Evolutionary conservation across 805 yeast genomes (phyloP).

Genomic region (Tetrapisispora arboricola): DNA sequence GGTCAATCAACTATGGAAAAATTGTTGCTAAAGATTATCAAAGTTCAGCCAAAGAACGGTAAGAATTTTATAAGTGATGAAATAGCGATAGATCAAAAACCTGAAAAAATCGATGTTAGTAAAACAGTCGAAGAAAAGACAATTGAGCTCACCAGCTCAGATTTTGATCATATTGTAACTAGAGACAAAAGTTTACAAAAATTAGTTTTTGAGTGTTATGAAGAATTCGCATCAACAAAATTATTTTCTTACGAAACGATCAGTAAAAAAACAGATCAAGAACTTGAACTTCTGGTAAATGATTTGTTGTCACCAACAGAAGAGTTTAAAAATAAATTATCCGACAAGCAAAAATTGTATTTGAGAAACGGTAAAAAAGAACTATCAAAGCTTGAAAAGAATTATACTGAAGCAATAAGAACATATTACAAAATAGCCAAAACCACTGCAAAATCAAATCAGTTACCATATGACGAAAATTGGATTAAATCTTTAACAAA

Average conservation of each 20-base stretch:
- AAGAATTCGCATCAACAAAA: constrained; percentile 17
- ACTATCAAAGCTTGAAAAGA: constrained; percentile 19
- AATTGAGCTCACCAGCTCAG: constrained; percentile 15
- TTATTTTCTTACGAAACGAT: constrained; percentile 9
- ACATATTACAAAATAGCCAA: constrained; percentile 23
- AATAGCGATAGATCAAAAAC: background rate
- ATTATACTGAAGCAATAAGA: constrained; percentile 20
- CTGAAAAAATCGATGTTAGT: background rate
- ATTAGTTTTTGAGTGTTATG: constrained; percentile 16
- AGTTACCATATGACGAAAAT: constrained; percentile 36
- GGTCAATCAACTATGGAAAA: constrained; percentile 36
- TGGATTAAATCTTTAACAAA: constrained; percentile 41
- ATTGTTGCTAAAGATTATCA: constrained; percentile 37
- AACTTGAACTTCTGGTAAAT: constrained; percentile 9
- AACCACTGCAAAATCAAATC: constrained; percentile 13
- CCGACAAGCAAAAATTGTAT: constrained; percentile 16
- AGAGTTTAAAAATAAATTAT: constrained; percentile 15
- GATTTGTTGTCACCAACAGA: constrained; percentile 14
- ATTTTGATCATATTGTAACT: constrained; percentile 32
- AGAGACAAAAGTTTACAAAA: constrained; percentile 17
- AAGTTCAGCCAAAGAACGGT: constrained; percentile 12
- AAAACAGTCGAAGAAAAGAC: no score
- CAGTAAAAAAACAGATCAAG: constrained; percentile 7
- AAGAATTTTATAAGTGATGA: constrained; percentile 3
- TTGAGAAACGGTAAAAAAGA: constrained; percentile 21